phyloP scores from a whole-genome alignment of 73 alveolate species.

The Paramecium bursaria region DNA sequence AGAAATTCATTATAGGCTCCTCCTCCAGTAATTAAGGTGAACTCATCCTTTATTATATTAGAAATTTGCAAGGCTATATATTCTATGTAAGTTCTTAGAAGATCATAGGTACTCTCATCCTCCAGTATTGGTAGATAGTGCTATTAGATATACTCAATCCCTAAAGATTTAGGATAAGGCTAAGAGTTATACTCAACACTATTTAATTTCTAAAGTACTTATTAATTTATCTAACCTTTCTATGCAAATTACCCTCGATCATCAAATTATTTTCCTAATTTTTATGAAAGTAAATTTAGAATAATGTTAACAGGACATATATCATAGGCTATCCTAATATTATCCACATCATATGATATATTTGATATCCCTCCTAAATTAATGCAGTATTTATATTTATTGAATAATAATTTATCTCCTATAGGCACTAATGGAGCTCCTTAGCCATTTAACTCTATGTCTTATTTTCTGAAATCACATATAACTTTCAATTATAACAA shows the following conservation, averaged over 20 bases:
- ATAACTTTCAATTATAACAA: background rate
- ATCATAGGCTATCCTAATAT: slow-evolving; percentile 34
- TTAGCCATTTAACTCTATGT: slow-evolving; percentile 59
- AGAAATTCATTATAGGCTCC: slow-evolving; percentile 64
- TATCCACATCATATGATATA: slow-evolving; percentile 43
- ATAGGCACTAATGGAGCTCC: slow-evolving; percentile 67
- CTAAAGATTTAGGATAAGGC: slow-evolving; percentile 39
- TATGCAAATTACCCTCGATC: slow-evolving; percentile 22
- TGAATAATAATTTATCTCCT: slow-evolving; percentile 56
- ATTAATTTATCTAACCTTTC: background rate
- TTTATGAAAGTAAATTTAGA: slow-evolving; percentile 31
- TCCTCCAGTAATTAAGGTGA: slow-evolving; percentile 58
- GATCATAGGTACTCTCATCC: slow-evolving; percentile 14
- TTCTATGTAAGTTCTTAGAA: slow-evolving; percentile 41
- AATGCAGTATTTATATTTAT: slow-evolving; percentile 49
- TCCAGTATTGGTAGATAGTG: slow-evolving; percentile 38
- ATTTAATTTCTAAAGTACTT: slow-evolving; percentile 18
- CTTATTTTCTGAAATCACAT: slow-evolving; percentile 60
- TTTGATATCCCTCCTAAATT: slow-evolving; percentile 65
- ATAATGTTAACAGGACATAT: slow-evolving; percentile 60
- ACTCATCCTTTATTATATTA: background rate
- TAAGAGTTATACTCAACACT: slow-evolving; percentile 14
- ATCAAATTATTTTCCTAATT: slow-evolving; percentile 22
- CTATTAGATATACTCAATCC: slow-evolving; percentile 43
- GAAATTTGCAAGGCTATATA: slow-evolving; percentile 40